Percentiles rank a stretch among this genome's conserved stretches.
Evolutionary conservation across 169 alveolate species (phyloP).

Genomic region (Plasmodium knowlesi): DNA sequence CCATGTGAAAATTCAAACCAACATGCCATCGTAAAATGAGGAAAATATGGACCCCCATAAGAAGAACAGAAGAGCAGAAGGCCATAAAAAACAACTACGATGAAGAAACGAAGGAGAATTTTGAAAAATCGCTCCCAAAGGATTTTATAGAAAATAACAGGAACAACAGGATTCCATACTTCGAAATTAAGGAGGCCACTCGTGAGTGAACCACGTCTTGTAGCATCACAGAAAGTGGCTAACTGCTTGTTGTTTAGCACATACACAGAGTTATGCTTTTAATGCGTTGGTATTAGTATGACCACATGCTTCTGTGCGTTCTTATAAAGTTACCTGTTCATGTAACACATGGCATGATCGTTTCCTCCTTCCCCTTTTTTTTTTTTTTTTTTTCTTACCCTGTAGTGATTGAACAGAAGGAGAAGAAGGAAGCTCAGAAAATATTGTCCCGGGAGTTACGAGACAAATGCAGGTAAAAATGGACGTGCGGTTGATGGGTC

Average conservation of each 20-base stretch:
- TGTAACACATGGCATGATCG: neutral
- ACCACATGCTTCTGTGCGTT: neutral
- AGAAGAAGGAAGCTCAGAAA: slow-evolving; percentile 70
- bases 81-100: slow-evolving; percentile 60
- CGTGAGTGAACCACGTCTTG: neutral
- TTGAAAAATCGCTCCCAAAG: slow-evolving; percentile 68
- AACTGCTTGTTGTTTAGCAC: neutral
- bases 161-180: slow-evolving; percentile 66
- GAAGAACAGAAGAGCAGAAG: slow-evolving; percentile 76
- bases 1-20: neutral
- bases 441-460: slow-evolving; percentile 67
- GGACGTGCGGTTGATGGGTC: neutral
- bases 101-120: slow-evolving; percentile 60
- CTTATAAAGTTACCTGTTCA: neutral
- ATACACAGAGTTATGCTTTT: neutral
- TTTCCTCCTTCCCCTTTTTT: neutral
- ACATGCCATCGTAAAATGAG: slow-evolving; percentile 50
- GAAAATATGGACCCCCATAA: slow-evolving; percentile 77
- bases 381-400: neutral
- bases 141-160: slow-evolving; percentile 74
- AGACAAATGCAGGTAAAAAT: slow-evolving; percentile 69
- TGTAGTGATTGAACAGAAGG: slow-evolving; percentile 71
- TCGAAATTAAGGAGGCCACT: slow-evolving; percentile 73
- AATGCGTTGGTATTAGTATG: neutral
- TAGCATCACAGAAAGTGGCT: neutral